Evolutionary conservation across 176 grass and related monocot species (phyloP), one percentile per base, ranked within the genome.

Genomic region (Oryza coarctata): DNA sequence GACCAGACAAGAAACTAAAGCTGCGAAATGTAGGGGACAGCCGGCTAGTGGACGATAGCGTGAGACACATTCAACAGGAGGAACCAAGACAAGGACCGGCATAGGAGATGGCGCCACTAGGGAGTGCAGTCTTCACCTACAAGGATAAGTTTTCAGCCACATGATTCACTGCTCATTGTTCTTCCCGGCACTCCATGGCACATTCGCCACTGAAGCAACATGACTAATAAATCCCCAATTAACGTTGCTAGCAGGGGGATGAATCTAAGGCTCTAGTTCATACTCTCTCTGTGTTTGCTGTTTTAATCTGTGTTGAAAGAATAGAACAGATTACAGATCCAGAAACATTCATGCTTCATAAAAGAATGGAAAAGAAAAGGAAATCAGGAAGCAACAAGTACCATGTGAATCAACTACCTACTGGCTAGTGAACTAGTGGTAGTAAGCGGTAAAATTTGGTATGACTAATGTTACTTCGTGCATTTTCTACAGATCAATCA

Each of bases 101-200:
- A 36, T 5, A 36, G 18, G 1, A 52, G 49, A 70, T 52, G 45
- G 44, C 70, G 12, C 72, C 44, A 84, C 41, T 58, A 68, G 49
- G 17, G 5, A 4, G 20, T 50, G 49, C 17, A 52, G 49, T 57
- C 72, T 67, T 84, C 64, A 70, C 65, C 65, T 57, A 12, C 36
- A 74, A 45, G 25, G 55, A 12, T 18, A 52, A 2, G 45, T 23
- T 74, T 29, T 3, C 9, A 8, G 8, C 39, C 9, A 41, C 34
- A 47, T 61, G 52, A 12, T 57, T 26, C 12, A 7, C 26, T 38
- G 31, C 1, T n/a, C 23, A 65, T 43, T 20, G 9, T 52, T 57
- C 34, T 87, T 74, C 61, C 44, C 34, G 2, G 26, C 84, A 80
- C 40, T 74, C 60, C 78, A 75, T 60, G 45, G 14, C 63, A 87